Evolutionary conservation across 2,329 filamentous ascomycete genomes (phyloP).

Genomic region (Ophiosphaerella korrae): DNA sequence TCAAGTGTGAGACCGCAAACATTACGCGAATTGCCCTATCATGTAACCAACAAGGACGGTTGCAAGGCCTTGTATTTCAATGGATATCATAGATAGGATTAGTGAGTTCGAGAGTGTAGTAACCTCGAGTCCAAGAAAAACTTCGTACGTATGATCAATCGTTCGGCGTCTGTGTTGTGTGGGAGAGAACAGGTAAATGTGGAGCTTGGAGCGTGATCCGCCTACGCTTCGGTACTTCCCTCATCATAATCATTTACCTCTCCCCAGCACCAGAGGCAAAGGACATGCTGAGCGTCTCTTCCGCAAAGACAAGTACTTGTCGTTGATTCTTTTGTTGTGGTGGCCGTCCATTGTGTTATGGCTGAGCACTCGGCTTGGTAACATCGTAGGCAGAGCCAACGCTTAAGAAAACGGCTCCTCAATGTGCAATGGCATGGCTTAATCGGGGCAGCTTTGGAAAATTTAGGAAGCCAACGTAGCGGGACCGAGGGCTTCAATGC

Average conservation of each 20-base stretch:
- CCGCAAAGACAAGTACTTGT: conserved; percentile 13
- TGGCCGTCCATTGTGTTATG: not conserved
- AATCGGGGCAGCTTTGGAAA: not conserved
- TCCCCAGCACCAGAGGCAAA: conserved; percentile 26
- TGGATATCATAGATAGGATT: too few species aligned
- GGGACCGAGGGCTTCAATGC: too few species aligned
- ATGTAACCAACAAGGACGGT: too few species aligned
- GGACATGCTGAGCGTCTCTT: conserved; percentile 1
- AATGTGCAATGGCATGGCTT: conserved; percentile 23
- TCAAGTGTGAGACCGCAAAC: too few species aligned
- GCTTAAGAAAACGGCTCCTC: conserved; percentile 21
- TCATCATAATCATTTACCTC: conserved; percentile 3
- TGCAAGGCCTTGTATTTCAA: too few species aligned
- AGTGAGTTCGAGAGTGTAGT: too few species aligned
- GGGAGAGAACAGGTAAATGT: too few species aligned
- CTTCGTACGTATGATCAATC: too few species aligned
- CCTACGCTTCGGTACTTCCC: not conserved
- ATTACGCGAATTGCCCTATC: too few species aligned
- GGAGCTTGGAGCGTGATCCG: not conserved
- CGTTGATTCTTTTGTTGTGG: not conserved
- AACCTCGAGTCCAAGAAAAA: too few species aligned
- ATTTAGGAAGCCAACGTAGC: not conserved
- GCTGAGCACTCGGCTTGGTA: conserved; percentile 18
- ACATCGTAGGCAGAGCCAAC: conserved; percentile 31
- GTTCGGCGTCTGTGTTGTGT: too few species aligned